Conservation (phyloP, 108 stramenopile genomes). For the Pseudonitzschia multiseries region DNA sequence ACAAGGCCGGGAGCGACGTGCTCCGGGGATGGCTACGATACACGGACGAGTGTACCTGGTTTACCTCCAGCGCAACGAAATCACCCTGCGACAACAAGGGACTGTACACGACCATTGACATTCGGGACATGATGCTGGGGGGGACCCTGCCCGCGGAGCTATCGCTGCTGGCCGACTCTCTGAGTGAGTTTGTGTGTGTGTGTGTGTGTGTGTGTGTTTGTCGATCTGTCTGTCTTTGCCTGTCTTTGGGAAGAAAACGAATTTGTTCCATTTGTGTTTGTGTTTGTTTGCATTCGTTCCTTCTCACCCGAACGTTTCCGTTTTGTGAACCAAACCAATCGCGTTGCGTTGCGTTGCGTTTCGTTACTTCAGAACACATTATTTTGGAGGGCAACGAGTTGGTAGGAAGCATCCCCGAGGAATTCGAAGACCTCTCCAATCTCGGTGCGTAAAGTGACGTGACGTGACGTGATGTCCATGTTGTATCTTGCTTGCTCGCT, state of each 20-base stretch:
- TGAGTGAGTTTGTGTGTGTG: constrained; percentile 19
- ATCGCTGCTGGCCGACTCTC: constrained; percentile 18
- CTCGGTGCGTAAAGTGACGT: constrained; percentile 32
- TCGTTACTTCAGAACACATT: constrained; percentile 19
- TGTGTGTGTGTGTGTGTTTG: neutral
- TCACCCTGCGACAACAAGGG: constrained; percentile 25
- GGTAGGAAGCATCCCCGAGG: constrained; percentile 48
- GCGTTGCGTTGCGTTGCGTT: neutral
- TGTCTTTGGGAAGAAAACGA: too few species aligned
- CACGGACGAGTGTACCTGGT: constrained; percentile 39
- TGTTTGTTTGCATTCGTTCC: too few species aligned
- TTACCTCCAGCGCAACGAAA: constrained; percentile 2
- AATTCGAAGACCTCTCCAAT: constrained; percentile 29
- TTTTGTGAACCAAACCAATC: neutral
- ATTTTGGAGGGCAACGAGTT: constrained; percentile 60
- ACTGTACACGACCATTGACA: constrained; percentile 10
- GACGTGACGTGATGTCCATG: neutral
- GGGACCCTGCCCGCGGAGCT: constrained; percentile 34
- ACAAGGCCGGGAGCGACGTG: constrained; percentile 1
- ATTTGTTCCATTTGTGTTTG: too few species aligned
- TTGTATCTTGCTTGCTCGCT: neutral
- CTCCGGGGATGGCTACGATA: constrained; percentile 29
- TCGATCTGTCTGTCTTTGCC: too few species aligned
- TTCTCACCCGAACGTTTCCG: too few species aligned
- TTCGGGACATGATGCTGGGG: constrained; percentile 10